phyloP scores from a whole-genome alignment of 352 stramenopile species.

The Phytophthora boehmeriae region DNA sequence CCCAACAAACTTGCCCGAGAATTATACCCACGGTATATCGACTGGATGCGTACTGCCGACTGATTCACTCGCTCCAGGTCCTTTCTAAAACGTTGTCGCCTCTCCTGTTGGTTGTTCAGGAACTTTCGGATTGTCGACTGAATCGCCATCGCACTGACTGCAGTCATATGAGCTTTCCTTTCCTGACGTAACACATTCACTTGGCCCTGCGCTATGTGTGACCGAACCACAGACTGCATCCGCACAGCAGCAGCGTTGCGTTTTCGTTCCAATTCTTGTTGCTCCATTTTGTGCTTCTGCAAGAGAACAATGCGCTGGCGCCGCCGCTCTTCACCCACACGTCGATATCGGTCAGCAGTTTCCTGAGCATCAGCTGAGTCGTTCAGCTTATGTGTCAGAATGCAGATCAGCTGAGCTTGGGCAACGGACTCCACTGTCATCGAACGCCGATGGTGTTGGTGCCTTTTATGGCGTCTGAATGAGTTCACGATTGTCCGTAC shows the following conservation, averaged over 20 bases:
- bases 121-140: conserved; percentile 74
- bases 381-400: conserved; percentile 46
- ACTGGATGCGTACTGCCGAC: conserved; percentile 67
- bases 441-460: conserved; percentile 44
- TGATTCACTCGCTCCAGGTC: conserved; percentile 70
- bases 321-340: conserved; percentile 54
- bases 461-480: conserved; percentile 54
- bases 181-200: conserved; percentile 40
- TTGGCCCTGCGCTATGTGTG: conserved; percentile 43
- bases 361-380: conserved; percentile 23
- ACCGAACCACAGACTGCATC: conserved; percentile 59
- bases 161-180: conserved; percentile 56
- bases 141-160: conserved; percentile 66
- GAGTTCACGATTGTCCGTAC: conserved; percentile 44
- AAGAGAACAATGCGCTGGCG: conserved; percentile 60
- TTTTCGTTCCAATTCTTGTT: conserved; percentile 52
- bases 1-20: conserved; percentile 47
- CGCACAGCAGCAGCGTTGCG: conserved; percentile 40
- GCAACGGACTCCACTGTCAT: conserved; percentile 68
- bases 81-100: conserved; percentile 46
- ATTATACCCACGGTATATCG: conserved; percentile 71
- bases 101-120: conserved; percentile 45
- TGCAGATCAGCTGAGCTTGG: conserved; percentile 51
- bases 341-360: conserved; percentile 48
- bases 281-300: conserved; percentile 57